Base-by-base conservation (phyloP, 2,329 filamentous ascomycete genomes). In the Orbilia quercus region DNA sequence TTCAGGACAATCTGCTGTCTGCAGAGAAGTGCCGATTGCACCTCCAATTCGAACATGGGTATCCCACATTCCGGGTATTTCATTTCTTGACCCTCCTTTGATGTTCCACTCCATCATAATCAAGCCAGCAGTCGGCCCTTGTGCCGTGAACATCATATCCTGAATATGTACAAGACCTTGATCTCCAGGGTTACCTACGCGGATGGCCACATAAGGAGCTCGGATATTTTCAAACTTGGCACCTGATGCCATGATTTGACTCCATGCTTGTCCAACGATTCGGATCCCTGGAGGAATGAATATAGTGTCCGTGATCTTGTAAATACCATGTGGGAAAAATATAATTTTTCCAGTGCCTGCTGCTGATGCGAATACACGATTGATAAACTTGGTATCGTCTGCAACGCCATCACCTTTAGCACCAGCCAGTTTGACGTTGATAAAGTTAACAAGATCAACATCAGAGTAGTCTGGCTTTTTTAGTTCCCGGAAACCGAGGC, bases 31-130 rank as follows among this genome's bases (percentile, higher is more conserved):
- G 71, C 93, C 93, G 2, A 90, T 89, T 58, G 89, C 88, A 44
- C 94, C 94, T 77, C 92, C 94, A 77, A 98, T 87, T 78, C 94
- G 91, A 82, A 94, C 89, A 83, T 98, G 94, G n/a, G 92, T 89
- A 78, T 98, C 94, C 91, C 93, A 99, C 79, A 89, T 84, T 7
- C 85, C 87, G 1, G 82, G n/a, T n/a, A n/a, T n/a, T n/a, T n/a
- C n/a, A n/a, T n/a, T n/a, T n/a, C 82, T 1, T 84, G 83, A 28
- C 82, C 82, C 38, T 55, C 7, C 83, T 51, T 83, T 84, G 12
- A 93, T 82, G 78, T 93, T 93, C 83, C 88, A 92, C 78, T 93
- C 84, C 69, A 92, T 86, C 2, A 92, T 81, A 7, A 89, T 83
- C 0, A 90, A 90, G 2, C 90, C 91, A 0, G 87, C 83, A 3